These are phyloP conservation scores for Mycena kentingensis DNA, from an alignment of 768 basidiomycete species.

Conservation along the genomic window DNA sequence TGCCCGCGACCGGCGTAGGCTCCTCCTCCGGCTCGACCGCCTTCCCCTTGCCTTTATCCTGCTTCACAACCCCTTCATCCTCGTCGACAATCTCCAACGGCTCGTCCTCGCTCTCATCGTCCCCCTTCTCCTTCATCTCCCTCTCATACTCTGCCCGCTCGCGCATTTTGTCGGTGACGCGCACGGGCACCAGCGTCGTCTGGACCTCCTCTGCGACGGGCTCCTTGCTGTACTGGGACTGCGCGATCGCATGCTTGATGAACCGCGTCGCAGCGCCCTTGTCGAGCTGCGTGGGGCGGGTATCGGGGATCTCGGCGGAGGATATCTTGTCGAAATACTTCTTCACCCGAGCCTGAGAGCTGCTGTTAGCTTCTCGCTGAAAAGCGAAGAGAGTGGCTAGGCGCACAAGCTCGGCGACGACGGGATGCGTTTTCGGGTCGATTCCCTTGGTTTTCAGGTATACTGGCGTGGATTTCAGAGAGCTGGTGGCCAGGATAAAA, in stretches of 20 bases:
- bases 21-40: constrained; percentile 10
- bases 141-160: constrained; percentile 66
- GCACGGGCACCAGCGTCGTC: constrained; percentile 45
- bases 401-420: constrained; percentile 69
- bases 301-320: constrained; percentile 66
- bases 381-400: background rate
- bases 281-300: constrained; percentile 63
- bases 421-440: constrained; percentile 77
- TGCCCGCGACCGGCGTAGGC: constrained; percentile 19
- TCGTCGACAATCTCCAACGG: constrained; percentile 45
- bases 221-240: constrained; percentile 47
- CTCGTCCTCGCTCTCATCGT: constrained; percentile 45
- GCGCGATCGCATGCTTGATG: constrained; percentile 80
- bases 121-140: constrained; percentile 50
- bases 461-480: constrained; percentile 45
- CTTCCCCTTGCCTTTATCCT: constrained; percentile 36
- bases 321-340: constrained; percentile 85
- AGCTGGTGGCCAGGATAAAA: background rate
- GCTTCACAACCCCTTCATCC: constrained; percentile 22
- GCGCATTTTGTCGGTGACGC: constrained; percentile 74
- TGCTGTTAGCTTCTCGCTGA: background rate
- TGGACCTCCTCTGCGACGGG: constrained; percentile 35
- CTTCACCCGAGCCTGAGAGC: constrained; percentile 65
- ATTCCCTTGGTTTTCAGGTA: constrained; percentile 81
- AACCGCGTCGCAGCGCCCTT: constrained; percentile 79